These are phyloP conservation scores for Oropetium thomaeum DNA, from an alignment of 176 grass and related monocot species.

Conservation along the genomic window DNA sequence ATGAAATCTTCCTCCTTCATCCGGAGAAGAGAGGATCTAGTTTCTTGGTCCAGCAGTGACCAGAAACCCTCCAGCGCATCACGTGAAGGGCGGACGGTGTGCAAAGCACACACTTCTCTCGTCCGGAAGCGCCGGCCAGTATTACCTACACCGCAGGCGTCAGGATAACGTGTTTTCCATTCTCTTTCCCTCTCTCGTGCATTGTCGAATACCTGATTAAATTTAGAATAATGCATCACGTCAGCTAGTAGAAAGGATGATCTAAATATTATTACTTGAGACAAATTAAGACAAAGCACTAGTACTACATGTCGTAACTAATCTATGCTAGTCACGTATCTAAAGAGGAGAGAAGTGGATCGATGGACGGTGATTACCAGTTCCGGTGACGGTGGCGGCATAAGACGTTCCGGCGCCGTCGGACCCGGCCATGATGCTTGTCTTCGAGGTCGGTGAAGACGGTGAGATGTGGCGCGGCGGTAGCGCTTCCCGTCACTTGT, in stretches of 20 bases:
- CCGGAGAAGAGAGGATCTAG: constrained; percentile 74
- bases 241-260: constrained; percentile 9
- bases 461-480: no score
- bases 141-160: constrained; percentile 86
- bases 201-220: constrained; percentile 89
- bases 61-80: constrained; percentile 88
- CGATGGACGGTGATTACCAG: no score
- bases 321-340: no score
- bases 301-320: no score
- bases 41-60: constrained; percentile 83
- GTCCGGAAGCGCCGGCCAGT: constrained; percentile 68
- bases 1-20: constrained; percentile 99
- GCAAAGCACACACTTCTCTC: constrained; percentile 88
- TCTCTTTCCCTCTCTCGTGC: constrained; percentile 85
- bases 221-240: constrained; percentile 16
- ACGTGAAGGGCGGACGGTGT: constrained; percentile 79
- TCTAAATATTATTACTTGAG: neutral
- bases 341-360: no score
- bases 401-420: no score
- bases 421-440: no score
- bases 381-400: no score
- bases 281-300: constrained; percentile 14
- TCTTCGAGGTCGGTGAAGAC: no score
- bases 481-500: no score
- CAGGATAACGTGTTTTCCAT: constrained; percentile 87